Evolutionary conservation across 2,329 filamentous ascomycete genomes (phyloP).

Genomic region (Apiospora sp.): DNA sequence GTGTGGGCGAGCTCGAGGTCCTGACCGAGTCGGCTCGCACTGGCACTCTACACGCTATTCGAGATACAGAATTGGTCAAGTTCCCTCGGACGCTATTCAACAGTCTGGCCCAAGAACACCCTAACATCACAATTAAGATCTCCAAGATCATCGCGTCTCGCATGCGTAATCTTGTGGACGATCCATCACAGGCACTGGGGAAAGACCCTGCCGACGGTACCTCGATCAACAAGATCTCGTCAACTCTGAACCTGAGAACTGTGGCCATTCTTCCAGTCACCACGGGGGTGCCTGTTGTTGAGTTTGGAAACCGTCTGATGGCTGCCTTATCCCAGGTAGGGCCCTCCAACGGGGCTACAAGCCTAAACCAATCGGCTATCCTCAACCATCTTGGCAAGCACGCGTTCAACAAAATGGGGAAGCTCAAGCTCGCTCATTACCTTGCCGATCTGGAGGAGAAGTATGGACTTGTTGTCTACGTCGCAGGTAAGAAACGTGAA

Average conservation of each 20-base stretch:
- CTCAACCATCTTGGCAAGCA: constrained; percentile 94
- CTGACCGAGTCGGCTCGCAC: constrained; percentile 93
- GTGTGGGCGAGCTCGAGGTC: constrained; percentile 95
- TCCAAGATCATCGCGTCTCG: constrained; percentile 97
- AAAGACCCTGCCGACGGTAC: constrained; percentile 68
- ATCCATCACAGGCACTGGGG: constrained; percentile 72
- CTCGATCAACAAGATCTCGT: constrained; percentile 74
- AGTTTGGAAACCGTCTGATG: constrained; percentile 90
- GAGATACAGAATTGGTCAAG: constrained; percentile 94
- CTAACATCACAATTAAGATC: constrained; percentile 98
- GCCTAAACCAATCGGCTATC: constrained; percentile 91
- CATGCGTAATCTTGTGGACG: constrained; percentile 89
- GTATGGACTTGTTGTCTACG: constrained; percentile 92
- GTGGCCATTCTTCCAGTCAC: constrained; percentile 93
- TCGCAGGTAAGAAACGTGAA: constrained; percentile 69
- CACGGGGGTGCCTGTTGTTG: constrained; percentile 88
- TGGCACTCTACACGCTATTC: constrained; percentile 92
- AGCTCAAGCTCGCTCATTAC: constrained; percentile 94
- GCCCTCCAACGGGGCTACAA: constrained; percentile 87
- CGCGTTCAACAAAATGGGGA: constrained; percentile 97
- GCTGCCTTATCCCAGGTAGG: constrained; percentile 90
- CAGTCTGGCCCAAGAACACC: constrained; percentile 95
- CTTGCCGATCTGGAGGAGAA: constrained; percentile 97
- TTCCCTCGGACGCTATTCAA: constrained; percentile 97
- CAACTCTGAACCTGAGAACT: constrained; percentile 90